Conservation (phyloP, 495 filamentous ascomycete genomes). For the Penicillium crystallinum region DNA sequence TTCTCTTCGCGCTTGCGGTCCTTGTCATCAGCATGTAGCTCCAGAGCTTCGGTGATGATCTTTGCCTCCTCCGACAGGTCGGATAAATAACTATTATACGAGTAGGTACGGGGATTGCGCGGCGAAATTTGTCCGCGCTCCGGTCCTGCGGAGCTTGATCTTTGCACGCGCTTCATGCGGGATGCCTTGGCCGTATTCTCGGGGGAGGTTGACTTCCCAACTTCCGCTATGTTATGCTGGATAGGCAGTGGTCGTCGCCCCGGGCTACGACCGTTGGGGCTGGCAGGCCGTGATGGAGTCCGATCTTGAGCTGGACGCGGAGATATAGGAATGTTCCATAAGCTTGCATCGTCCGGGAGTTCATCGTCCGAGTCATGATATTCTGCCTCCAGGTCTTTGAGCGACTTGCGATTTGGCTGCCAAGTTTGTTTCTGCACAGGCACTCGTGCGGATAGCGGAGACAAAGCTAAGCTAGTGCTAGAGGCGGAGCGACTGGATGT, state of each 20-base stretch:
- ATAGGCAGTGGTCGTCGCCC: slow-evolving; percentile 39
- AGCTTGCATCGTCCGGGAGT: slow-evolving; percentile 81
- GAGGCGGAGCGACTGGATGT: slow-evolving; percentile 28
- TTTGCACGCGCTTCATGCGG: slow-evolving; percentile 27
- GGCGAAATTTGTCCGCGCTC: slow-evolving; percentile 44
- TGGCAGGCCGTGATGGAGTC: slow-evolving; percentile 42
- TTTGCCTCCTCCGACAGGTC: slow-evolving; percentile 84
- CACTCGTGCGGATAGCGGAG: slow-evolving; percentile 28
- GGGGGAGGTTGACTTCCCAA: slow-evolving; percentile 6
- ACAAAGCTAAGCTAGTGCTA: slow-evolving; percentile 33
- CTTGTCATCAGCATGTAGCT: slow-evolving; percentile 71
- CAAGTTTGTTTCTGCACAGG: slow-evolving; percentile 48
- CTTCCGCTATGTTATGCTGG: slow-evolving; percentile 34
- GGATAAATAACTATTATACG: slow-evolving; percentile 75
- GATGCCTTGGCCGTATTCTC: slow-evolving; percentile 30
- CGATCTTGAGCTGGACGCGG: slow-evolving; percentile 70
- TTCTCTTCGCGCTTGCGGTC: slow-evolving; percentile 47
- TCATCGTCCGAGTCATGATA: slow-evolving; percentile 89
- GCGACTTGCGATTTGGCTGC: slow-evolving; percentile 74
- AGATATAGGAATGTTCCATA: slow-evolving; percentile 95
- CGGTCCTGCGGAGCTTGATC: slow-evolving; percentile 42
- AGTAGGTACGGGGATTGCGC: slow-evolving; percentile 64
- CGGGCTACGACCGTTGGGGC: slow-evolving; percentile 50
- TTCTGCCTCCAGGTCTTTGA: slow-evolving; percentile 77
- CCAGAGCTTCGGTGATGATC: slow-evolving; percentile 81